These are phyloP conservation scores for Thalassiosira hispida DNA, from an alignment of 352 stramenopile species.

Conservation along the genomic window DNA sequence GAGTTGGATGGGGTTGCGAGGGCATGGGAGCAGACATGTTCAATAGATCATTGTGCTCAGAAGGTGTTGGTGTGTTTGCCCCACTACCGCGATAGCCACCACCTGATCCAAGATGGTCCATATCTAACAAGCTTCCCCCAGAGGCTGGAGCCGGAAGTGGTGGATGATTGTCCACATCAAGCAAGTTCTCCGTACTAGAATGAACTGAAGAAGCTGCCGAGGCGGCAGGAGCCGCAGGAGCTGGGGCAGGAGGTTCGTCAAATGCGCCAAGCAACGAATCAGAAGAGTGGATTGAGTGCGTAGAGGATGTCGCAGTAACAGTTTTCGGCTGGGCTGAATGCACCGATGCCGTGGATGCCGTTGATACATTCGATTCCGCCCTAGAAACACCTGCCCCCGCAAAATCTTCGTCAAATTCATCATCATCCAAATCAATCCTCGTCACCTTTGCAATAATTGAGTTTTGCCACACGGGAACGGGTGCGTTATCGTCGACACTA, in stretches of 20 bases:
- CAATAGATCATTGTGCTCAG: constrained; percentile 72
- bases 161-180: constrained; percentile 49
- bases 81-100: constrained; percentile 26
- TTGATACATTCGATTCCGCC: constrained; percentile 53
- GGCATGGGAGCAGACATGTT: constrained; percentile 71
- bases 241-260: constrained; percentile 47
- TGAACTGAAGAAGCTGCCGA: constrained; percentile 21
- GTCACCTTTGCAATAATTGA: constrained; percentile 82
- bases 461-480: constrained; percentile 73
- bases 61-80: constrained; percentile 26
- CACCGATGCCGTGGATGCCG: constrained; percentile 28
- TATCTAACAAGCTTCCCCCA: constrained; percentile 58
- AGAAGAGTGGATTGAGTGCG: constrained; percentile 28
- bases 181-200: constrained; percentile 46
- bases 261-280: constrained; percentile 72
- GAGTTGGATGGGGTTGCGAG: constrained; percentile 34
- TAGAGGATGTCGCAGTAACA: constrained; percentile 27
- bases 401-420: constrained; percentile 75
- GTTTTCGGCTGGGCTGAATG: constrained; percentile 26
- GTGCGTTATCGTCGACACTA: constrained; percentile 68
- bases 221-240: constrained; percentile 33
- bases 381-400: constrained; percentile 25
- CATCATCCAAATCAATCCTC: constrained; percentile 66
- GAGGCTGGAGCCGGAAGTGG: constrained; percentile 28
- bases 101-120: constrained; percentile 44